These are phyloP conservation scores for Xylariaceae sp. DNA, from an alignment of 2,329 filamentous ascomycete genomes.

Conservation along the genomic window DNA sequence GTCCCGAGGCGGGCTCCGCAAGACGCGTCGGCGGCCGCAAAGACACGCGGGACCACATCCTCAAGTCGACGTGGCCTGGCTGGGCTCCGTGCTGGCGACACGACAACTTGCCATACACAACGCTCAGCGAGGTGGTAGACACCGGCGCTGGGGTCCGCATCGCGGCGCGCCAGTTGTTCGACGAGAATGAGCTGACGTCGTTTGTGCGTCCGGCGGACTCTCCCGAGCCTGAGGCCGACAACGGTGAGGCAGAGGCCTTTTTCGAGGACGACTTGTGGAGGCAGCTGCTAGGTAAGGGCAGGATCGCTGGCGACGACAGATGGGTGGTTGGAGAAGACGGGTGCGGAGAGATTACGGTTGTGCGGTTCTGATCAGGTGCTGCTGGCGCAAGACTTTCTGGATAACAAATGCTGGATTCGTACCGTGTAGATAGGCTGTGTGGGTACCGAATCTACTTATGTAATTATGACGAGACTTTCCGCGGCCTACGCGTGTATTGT, in stretches of 20 bases:
- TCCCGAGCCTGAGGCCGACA: slow-evolving; percentile 27
- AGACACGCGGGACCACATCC: background rate
- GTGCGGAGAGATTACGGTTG: slow-evolving; percentile 47
- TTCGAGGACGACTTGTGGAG: slow-evolving; percentile 44
- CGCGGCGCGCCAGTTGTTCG: slow-evolving; percentile 45
- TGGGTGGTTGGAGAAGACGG: slow-evolving; percentile 59
- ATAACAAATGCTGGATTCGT: too few species aligned
- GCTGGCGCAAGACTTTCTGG: too few species aligned
- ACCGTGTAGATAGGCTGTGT: too few species aligned
- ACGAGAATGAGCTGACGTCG: slow-evolving; percentile 44
- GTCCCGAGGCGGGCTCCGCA: slow-evolving; percentile 32
- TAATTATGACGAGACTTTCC: too few species aligned
- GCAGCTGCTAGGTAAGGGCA: slow-evolving; percentile 48
- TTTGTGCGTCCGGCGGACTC: slow-evolving; percentile 40
- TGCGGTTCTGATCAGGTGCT: slow-evolving; percentile 41
- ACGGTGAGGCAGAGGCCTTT: slow-evolving; percentile 34
- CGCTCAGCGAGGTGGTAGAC: slow-evolving; percentile 45
- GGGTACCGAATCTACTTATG: too few species aligned
- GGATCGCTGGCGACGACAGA: slow-evolving; percentile 55
- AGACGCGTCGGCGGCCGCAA: slow-evolving; percentile 32
- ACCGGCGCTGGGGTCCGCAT: slow-evolving; percentile 42
- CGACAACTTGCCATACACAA: slow-evolving; percentile 50
- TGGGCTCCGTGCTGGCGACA: slow-evolving; percentile 51
- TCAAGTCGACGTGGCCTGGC: slow-evolving; percentile 26
- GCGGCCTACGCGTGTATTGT: too few species aligned